phyloP scores from a whole-genome alignment of 2,329 filamentous ascomycete species.

The Pseudonectria buxi region DNA sequence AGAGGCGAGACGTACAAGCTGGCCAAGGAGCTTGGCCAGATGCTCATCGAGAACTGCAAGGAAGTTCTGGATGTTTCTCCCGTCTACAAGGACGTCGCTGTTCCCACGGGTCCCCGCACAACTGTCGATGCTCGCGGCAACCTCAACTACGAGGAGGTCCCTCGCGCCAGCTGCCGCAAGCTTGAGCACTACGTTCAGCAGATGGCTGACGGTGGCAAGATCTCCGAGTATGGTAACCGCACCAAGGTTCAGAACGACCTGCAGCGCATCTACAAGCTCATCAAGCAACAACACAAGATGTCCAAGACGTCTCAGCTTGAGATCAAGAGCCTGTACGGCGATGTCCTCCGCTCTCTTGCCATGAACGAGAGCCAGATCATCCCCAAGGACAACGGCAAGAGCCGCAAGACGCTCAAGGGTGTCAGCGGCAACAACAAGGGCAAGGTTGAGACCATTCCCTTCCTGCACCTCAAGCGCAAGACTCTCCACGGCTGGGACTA shows the following conservation, averaged over 20 bases:
- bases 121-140: constrained; percentile 90
- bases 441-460: constrained; percentile 95
- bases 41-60: constrained; percentile 96
- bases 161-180: constrained; percentile 85
- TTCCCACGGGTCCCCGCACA: constrained; percentile 88
- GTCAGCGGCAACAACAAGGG: constrained; percentile 60
- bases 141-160: constrained; percentile 83
- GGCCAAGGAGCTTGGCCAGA: constrained; percentile 88
- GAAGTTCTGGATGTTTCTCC: constrained; percentile 79
- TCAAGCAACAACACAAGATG: constrained; percentile 96
- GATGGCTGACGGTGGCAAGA: constrained; percentile 97
- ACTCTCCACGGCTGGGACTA: constrained; percentile 95
- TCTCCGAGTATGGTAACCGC: constrained; percentile 96
- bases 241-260: constrained; percentile 97
- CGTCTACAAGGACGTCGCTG: constrained; percentile 89
- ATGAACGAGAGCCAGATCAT: constrained; percentile 99
- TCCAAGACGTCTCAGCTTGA: constrained; percentile 94
- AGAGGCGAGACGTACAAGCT: constrained; percentile 95
- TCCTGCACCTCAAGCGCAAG: constrained; percentile 94
- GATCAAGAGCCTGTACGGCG: constrained; percentile 91
- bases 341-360: constrained; percentile 85
- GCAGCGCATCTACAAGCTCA: constrained; percentile 92
- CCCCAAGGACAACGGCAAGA: constrained; percentile 72
- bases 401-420: constrained; percentile 46
- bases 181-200: constrained; percentile 97